Conservation (phyloP, 2,329 filamentous ascomycete species). For the Neofusicoccum umdonicola region DNA sequence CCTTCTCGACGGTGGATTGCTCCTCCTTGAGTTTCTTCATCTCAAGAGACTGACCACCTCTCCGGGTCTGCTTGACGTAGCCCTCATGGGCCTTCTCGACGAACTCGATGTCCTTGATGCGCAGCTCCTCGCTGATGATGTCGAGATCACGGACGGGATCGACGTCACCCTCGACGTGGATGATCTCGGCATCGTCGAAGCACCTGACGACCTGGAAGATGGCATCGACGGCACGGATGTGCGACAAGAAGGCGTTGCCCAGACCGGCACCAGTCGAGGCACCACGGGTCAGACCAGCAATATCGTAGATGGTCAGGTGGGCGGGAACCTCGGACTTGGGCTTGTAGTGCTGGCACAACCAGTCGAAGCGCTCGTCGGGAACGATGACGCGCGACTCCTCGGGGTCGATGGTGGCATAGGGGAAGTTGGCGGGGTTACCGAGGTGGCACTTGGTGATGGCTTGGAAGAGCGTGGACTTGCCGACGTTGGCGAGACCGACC, state of each 20-base stretch:
- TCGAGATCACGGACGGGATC: conserved; percentile 90
- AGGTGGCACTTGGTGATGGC: conserved; percentile 97
- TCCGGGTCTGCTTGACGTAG: conserved; percentile 88
- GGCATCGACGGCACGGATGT: conserved; percentile 96
- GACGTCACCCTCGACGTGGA: conserved; percentile 98
- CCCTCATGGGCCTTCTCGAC: conserved; percentile 91
- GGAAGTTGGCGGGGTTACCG: conserved; percentile 99
- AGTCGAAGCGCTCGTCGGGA: conserved; percentile 93
- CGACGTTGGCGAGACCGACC: conserved; percentile 98
- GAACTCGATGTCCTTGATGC: conserved; percentile 98
- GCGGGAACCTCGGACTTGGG: conserved; percentile 96
- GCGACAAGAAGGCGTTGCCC: conserved; percentile 95
- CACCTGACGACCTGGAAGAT: conserved; percentile 96
- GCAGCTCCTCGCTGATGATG: conserved; percentile 95
- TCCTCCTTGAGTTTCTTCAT: conserved; percentile 97
- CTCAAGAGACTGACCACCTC: conserved; percentile 92
- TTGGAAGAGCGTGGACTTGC: conserved; percentile 99
- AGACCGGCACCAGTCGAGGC: conserved; percentile 97
- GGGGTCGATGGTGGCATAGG: conserved; percentile 97
- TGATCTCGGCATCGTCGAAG: conserved; percentile 99
- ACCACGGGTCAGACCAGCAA: conserved; percentile 91
- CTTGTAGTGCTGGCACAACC: conserved; percentile 94
- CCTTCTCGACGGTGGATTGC: conserved; percentile 87
- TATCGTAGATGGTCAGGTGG: conserved; percentile 97
- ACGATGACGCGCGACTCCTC: conserved; percentile 98